Evolutionary conservation across 1,284 basidiomycete species (phyloP), one percentile per base, ranked within the genome.

Genomic region (Cutaneotrichosporon daszewskae): DNA sequence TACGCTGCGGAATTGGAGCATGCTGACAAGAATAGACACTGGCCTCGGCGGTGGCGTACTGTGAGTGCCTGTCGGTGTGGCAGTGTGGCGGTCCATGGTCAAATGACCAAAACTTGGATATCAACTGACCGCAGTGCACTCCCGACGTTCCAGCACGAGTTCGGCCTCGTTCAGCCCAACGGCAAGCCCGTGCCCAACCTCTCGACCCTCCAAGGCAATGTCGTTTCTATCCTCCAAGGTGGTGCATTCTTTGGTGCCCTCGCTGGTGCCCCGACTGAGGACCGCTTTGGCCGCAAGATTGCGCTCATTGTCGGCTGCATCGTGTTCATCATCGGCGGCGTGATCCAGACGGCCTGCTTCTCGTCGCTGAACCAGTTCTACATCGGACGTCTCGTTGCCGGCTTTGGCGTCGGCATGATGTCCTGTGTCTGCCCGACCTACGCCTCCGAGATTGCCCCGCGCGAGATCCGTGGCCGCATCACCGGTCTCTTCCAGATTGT

Each of bases 401-500:
- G 83, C 47, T 45, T 85, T 19, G 83, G 83, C 20, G 79, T 86
- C 40, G 83, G 60, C 47, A 28, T 60, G 32, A 75, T 78, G 37
- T 76, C 75, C 1, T 75, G 75, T 4, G 67, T 80, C 5, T 76
- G 79, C 9, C 85, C 85, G 9, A 79, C 84, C 0, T 87, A 79
- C 57, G 84, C 87, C 3, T 82, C 82, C 2, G 85, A 87, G 64
- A 86, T 84, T 61, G 77, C 80, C 0, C 85, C 85, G 5, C 86
- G 85, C 62, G 76, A 83, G 23, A 83, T 81, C 37, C 74, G 79
- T 79, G 62, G 74, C 62, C 41, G 75, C 80, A 79, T 79, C 49
- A 79, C 77, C 5, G 82, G 84, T 32, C 60, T 85, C 22, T 87
- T 88, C 76, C 86, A 90, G 62, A 80, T 89, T 66, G 82, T 87